These are phyloP conservation scores for Melaleuca alternifolia DNA, from an alignment of 345 rosid species.

Conservation along the genomic window DNA sequence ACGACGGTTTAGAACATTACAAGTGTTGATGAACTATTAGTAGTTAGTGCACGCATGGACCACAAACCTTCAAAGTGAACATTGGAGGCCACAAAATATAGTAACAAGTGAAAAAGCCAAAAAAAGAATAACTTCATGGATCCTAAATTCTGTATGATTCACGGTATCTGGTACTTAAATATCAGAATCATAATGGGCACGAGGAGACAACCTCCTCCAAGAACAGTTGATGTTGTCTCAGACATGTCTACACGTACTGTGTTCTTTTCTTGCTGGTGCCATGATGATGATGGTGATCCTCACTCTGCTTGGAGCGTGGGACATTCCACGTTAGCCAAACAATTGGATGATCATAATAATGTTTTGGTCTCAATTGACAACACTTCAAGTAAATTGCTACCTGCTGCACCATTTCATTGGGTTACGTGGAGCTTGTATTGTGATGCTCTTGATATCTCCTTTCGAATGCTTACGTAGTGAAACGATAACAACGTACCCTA, in stretches of 20 bases:
- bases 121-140: background rate
- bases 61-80: background rate
- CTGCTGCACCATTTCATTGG: background rate
- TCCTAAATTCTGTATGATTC: background rate
- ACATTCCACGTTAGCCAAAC: background rate
- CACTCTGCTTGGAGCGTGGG: background rate
- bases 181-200: background rate
- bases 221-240: background rate
- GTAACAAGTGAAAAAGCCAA: background rate
- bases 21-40: background rate
- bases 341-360: background rate
- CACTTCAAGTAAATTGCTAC: background rate
- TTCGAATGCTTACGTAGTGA: background rate
- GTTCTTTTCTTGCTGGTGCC: background rate
- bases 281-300: background rate
- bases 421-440: background rate
- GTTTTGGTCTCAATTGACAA: background rate
- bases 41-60: background rate
- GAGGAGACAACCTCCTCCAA: background rate
- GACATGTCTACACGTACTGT: background rate
- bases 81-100: background rate
- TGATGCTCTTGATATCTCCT: background rate
- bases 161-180: background rate
- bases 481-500: background rate
- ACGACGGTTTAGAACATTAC: background rate